Percentiles rank a stretch among this genome's conserved stretches.
Evolutionary conservation across 305 asterid genomes (phyloP).

Genomic region (Striga hermonthica): DNA sequence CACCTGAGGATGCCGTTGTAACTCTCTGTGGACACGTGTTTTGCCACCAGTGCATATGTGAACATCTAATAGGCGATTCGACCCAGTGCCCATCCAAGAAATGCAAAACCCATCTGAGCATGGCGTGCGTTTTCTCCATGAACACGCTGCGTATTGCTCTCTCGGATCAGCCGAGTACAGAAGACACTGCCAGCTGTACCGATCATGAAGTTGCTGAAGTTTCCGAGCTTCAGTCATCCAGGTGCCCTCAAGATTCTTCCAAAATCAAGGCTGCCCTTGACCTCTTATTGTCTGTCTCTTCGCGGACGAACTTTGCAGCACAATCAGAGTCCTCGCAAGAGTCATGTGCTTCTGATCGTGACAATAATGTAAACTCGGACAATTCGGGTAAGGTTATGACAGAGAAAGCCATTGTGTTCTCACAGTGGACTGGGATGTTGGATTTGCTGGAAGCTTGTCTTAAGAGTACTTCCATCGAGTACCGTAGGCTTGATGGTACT

Average conservation of each 20-base stretch:
- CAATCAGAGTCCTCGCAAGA: no score
- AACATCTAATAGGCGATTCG: slow-evolving; percentile 78
- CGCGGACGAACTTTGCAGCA: slow-evolving; percentile 19
- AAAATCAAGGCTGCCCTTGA: slow-evolving; percentile 87
- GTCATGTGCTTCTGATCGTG: slow-evolving; percentile 5
- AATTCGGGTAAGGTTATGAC: slow-evolving; percentile 40
- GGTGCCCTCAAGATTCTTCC: slow-evolving; percentile 64
- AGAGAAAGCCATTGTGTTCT: slow-evolving; percentile 93
- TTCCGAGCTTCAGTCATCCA: slow-evolving; percentile 37
- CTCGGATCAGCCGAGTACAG: slow-evolving; percentile 44
- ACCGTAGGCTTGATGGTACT: slow-evolving; percentile 95
- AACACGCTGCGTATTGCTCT: slow-evolving; percentile 55
- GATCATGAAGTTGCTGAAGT: slow-evolving; percentile 38
- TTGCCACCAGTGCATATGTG: slow-evolving; percentile 94
- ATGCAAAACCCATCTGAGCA: slow-evolving; percentile 62
- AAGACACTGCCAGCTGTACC: slow-evolving; percentile 36
- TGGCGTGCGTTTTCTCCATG: slow-evolving; percentile 60
- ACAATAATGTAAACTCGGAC: slow-evolving; percentile 27
- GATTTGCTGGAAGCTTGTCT: slow-evolving; percentile 88
- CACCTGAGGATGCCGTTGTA: slow-evolving; percentile 96
- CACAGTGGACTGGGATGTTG: slow-evolving; percentile 99
- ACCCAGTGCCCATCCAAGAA: slow-evolving; percentile 70
- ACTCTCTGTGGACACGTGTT: slow-evolving; percentile 90
- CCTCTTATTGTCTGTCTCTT: slow-evolving; percentile 56
- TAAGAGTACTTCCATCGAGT: slow-evolving; percentile 60